Evolutionary conservation across 345 rosid genomes (phyloP).

Genomic region (Bruguiera gymnorhiza): DNA sequence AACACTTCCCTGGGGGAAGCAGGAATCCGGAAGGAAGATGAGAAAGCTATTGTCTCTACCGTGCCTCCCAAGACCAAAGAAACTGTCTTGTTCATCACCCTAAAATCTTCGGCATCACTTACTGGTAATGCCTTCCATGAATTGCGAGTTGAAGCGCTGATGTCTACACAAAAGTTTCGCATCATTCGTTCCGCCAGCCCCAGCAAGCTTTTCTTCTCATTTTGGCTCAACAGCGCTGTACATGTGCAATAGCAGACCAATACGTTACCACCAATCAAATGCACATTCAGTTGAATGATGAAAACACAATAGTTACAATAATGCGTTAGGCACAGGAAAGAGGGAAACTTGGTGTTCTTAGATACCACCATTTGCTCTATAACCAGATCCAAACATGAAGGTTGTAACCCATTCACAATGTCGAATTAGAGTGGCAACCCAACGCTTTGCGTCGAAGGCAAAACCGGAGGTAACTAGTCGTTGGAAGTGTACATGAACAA

Average conservation of each 20-base stretch:
- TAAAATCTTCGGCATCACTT: constrained; percentile 24
- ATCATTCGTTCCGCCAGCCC: constrained; percentile 40
- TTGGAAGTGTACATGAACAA: constrained; percentile 25
- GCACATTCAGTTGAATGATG: neutral
- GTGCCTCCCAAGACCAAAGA: constrained; percentile 6
- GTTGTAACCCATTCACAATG: constrained; percentile 31
- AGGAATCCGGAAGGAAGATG: constrained; percentile 34
- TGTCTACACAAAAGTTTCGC: constrained; percentile 26
- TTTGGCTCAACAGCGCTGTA: neutral
- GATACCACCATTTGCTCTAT: constrained; percentile 17
- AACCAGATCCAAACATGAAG: constrained; percentile 5
- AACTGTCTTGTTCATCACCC: constrained; percentile 19
- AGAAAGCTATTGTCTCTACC: constrained; percentile 23
- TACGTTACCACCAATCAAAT: neutral
- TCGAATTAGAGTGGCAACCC: constrained; percentile 37
- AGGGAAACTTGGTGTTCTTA: neutral
- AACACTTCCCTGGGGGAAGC: constrained; percentile 24
- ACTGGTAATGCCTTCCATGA: constrained; percentile 33
- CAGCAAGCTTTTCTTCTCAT: constrained; percentile 34
- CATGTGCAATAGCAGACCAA: constrained; percentile 1
- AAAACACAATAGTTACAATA: neutral
- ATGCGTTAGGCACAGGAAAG: neutral
- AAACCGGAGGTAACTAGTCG: constrained; percentile 36
- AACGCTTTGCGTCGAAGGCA: constrained; percentile 48
- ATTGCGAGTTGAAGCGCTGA: constrained; percentile 17